Evolutionary conservation across 192 early-diverging fungal genomes (phyloP), one percentile per base, ranked within the genome.

Genomic region (Haplosporangium gracile): DNA sequence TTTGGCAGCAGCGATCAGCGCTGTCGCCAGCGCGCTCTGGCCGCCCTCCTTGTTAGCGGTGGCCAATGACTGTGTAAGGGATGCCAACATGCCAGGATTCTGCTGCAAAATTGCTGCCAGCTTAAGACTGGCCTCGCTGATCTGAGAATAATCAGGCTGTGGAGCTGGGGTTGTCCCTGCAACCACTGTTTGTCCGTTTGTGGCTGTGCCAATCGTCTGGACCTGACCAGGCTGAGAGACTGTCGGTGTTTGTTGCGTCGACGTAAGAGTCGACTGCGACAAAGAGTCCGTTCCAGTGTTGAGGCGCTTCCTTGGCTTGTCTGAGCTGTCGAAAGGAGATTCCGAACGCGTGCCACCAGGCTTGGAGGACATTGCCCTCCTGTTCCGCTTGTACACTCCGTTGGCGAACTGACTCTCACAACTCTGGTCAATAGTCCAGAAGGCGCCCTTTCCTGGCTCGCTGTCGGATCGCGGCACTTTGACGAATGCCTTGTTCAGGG

Each of bases 401-500:
- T 95, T 94, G 20, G 88, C 72, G 74, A 95, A 94, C 89, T 95
- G 93, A 36, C 78, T 83, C 85, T 95, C 93, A 73, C 89, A 92
- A 36, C 85, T 90, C 51, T 92, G 90, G 77, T 97, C 97, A 71
- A 98, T 95, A 3, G 97, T 94, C 98, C 97, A 98, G 83, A 96
- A 98, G 40, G 97, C 95, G 11, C 98, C 98, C 84, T 99, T 99
- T 29, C 97, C 97, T 22, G 95, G 95, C 83, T 98, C 97, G 49
- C 93, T 93, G 78, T 92, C 91, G 2, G 95, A 95, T 15, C 97
- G 91, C 72, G 95, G 95, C 39, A 98, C 95, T 73, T 96, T 96
- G 32, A 98, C 91, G 91, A 99, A 99, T 22, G 94, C 93, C 79
- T 96, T 97, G 90, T 99, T 98, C 69, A 98, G 91, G n/a, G 97